Evolutionary conservation across 108 stramenopile species (phyloP).

Genomic region (Conticribra weissflogii): DNA sequence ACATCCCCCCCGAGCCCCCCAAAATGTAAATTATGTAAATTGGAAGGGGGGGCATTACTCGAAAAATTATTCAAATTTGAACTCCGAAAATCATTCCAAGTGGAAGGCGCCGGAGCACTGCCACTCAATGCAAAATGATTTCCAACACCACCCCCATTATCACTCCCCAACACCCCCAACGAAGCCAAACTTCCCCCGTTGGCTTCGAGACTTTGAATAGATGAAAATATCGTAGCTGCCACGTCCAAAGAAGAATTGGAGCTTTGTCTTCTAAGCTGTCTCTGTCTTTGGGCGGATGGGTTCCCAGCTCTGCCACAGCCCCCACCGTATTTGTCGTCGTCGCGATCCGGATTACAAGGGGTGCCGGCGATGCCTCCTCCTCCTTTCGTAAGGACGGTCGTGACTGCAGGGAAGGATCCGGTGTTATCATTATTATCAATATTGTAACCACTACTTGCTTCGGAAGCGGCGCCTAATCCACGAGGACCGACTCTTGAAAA

Average conservation of each 20-base stretch:
- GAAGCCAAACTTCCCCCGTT: conserved; percentile 13
- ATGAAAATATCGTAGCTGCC: conserved; percentile 21
- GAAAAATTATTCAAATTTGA: too few relatives aligned
- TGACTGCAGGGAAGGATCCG: neutral
- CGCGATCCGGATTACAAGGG: too few relatives aligned
- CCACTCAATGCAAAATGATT: neutral
- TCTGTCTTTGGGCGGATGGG: too few relatives aligned
- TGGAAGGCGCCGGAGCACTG: too few relatives aligned
- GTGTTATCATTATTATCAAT: too few relatives aligned
- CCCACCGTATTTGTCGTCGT: neutral
- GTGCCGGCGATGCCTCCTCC: neutral
- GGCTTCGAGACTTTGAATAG: conserved; percentile 21
- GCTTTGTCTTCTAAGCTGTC: neutral
- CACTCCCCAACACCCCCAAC: neutral
- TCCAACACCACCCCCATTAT: neutral
- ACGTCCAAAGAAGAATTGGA: conserved; percentile 20
- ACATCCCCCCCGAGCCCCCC: neutral
- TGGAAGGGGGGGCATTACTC: too few relatives aligned
- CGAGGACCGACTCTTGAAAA: too few relatives aligned
- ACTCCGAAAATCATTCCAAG: too few relatives aligned
- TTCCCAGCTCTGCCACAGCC: neutral
- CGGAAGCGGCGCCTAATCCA: too few relatives aligned
- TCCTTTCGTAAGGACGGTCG: neutral
- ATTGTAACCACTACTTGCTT: too few relatives aligned
- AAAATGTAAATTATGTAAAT: too few relatives aligned